Conservation (phyloP, 805 yeast genomes). For the Yamadazyma olivae region DNA sequence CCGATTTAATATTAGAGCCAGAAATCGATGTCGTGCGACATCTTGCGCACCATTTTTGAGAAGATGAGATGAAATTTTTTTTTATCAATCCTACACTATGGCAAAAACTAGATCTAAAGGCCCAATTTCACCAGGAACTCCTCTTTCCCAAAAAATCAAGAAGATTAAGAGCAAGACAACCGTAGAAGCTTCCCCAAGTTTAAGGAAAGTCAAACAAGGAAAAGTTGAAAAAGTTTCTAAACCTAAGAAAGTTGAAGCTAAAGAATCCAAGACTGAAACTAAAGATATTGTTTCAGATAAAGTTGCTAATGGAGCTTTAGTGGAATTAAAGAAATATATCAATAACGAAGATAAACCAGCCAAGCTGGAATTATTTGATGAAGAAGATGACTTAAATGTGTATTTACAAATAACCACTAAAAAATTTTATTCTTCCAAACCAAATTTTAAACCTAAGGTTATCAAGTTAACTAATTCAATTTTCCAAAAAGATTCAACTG, state of each 20-base stretch:
- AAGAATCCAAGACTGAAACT: neutral
- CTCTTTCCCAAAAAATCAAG: slow-evolving; percentile 21
- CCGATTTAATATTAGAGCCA: slow-evolving; percentile 15
- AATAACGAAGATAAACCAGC: slow-evolving; percentile 27
- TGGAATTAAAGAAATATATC: slow-evolving; percentile 64
- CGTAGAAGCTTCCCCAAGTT: slow-evolving; percentile 21
- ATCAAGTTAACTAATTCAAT: slow-evolving; percentile 48
- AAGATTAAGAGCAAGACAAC: slow-evolving; percentile 20
- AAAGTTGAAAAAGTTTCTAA: slow-evolving; percentile 13
- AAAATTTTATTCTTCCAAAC: slow-evolving; percentile 59
- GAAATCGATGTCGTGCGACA: slow-evolving; percentile 4
- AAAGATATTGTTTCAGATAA: slow-evolving; percentile 16
- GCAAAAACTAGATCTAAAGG: slow-evolving; percentile 33
- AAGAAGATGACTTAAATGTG: slow-evolving; percentile 47
- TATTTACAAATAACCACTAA: slow-evolving; percentile 64
- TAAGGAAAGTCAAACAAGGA: slow-evolving; percentile 17
- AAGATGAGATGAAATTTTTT: slow-evolving; percentile 17
- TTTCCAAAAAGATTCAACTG: slow-evolving; percentile 27
- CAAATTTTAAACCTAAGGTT: slow-evolving; percentile 53
- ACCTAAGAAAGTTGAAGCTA: slow-evolving; percentile 5
- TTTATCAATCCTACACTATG: slow-evolving; percentile 16
- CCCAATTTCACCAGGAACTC: slow-evolving; percentile 21
- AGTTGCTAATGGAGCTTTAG: slow-evolving; percentile 47
- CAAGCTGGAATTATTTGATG: slow-evolving; percentile 47
- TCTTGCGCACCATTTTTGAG: no score